Evolutionary conservation across 345 rosid species (phyloP).

Genomic region (rapeseed (Brassica napus)): Da-Ae NC_063444.1:6798001-6798500

Average conservation of each 20-base stretch:
- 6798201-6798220: constrained; percentile 28
- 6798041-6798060: constrained; percentile 31
- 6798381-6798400: too few relatives aligned
- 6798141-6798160: constrained; percentile 24
- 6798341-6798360: too few relatives aligned
- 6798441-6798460: too few relatives aligned
- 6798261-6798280: not conserved
- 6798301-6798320: too few relatives aligned
- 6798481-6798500: too few relatives aligned
- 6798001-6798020: not conserved
- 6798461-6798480: too few relatives aligned
- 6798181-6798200: constrained; percentile 38
- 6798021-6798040: constrained; percentile 35
- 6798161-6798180: constrained; percentile 41
- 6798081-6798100: constrained; percentile 36
- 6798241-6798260: constrained; percentile 5
- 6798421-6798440: too few relatives aligned
- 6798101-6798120: constrained; percentile 34
- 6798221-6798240: constrained; percentile 30
- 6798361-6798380: too few relatives aligned
- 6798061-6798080: constrained; percentile 28
- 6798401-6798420: too few relatives aligned
- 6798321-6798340: too few relatives aligned
- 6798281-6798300: not conserved
- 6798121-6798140: constrained; percentile 27